Evolutionary conservation across 192 early-diverging fungal species (phyloP).

Genomic region (Coemansia sp.): DNA sequence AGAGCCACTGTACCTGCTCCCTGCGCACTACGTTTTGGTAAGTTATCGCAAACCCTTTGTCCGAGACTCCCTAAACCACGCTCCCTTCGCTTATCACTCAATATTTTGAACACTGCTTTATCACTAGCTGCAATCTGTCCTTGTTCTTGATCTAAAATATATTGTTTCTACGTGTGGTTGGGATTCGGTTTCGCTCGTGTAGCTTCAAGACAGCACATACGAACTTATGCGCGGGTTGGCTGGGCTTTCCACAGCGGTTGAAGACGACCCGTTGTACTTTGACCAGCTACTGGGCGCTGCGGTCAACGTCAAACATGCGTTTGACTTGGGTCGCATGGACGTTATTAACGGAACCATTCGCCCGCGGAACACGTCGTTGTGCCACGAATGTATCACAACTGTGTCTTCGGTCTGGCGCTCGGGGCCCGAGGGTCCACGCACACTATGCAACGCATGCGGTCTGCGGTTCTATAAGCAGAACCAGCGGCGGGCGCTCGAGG

Average conservation of each 20-base stretch:
- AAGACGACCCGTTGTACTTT: slow-evolving; percentile 53
- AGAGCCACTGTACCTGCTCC: slow-evolving; percentile 48
- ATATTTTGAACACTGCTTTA: background rate
- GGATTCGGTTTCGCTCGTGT: background rate
- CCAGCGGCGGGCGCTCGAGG: slow-evolving; percentile 50
- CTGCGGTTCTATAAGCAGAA: slow-evolving; percentile 61
- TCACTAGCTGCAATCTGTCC: slow-evolving; percentile 3
- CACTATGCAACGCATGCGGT: slow-evolving; percentile 64
- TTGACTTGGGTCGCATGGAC: slow-evolving; percentile 52
- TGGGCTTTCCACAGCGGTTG: slow-evolving; percentile 38
- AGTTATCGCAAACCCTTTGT: slow-evolving; percentile 14
- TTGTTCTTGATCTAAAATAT: background rate
- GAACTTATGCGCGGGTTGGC: slow-evolving; percentile 50
- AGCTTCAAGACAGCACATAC: slow-evolving; percentile 54
- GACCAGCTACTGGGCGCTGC: slow-evolving; percentile 55
- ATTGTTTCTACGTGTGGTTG: no score
- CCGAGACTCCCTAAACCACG: background rate
- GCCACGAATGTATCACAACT: slow-evolving; percentile 56
- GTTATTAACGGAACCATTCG: slow-evolving; percentile 53
- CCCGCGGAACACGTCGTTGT: slow-evolving; percentile 54
- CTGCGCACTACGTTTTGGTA: slow-evolving; percentile 50
- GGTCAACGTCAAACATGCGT: slow-evolving; percentile 53
- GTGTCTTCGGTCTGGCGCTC: slow-evolving; percentile 57
- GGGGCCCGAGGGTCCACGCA: slow-evolving; percentile 53
- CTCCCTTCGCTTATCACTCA: slow-evolving; percentile 2